phyloP scores from a whole-genome alignment of 2,329 filamentous ascomycete species.

The Neonectria faginata region DNA sequence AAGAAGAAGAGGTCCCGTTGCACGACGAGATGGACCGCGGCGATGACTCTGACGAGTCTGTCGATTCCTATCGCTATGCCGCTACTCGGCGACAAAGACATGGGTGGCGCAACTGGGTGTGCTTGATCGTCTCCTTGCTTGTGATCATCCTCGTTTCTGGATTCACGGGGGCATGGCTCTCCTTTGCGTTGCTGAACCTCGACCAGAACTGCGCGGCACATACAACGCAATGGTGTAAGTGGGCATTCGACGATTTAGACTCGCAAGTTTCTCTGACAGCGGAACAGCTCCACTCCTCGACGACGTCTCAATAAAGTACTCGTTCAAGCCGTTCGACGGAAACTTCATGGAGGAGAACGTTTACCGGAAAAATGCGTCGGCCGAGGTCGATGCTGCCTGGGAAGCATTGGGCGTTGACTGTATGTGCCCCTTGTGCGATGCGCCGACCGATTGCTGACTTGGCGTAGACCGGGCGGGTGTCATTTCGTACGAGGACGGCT shows the following conservation, averaged over 20 bases:
- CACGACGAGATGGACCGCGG: conserved; percentile 27
- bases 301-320: conserved; percentile 50
- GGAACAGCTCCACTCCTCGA: conserved; percentile 49
- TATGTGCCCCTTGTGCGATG: conserved; percentile 42
- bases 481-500: conserved; percentile 62
- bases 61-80: conserved; percentile 35
- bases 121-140: conserved; percentile 20
- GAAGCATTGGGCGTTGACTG: conserved; percentile 57
- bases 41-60: conserved; percentile 37
- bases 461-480: conserved; percentile 58
- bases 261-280: background rate
- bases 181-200: conserved; percentile 36
- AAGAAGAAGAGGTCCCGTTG: conserved; percentile 39
- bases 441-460: conserved; percentile 12
- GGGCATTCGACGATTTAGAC: background rate
- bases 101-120: conserved; percentile 32
- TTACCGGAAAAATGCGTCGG: conserved; percentile 62
- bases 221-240: conserved; percentile 55
- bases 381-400: conserved; percentile 70
- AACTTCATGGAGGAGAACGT: conserved; percentile 65
- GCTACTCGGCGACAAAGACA: conserved; percentile 27
- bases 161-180: conserved; percentile 37
- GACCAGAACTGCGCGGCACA: conserved; percentile 44
- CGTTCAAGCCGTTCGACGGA: conserved; percentile 62
- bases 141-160: conserved; percentile 33